These are phyloP conservation scores for Venturia effusa DNA, from an alignment of 2,329 filamentous ascomycete species.

Conservation along the genomic window DNA sequence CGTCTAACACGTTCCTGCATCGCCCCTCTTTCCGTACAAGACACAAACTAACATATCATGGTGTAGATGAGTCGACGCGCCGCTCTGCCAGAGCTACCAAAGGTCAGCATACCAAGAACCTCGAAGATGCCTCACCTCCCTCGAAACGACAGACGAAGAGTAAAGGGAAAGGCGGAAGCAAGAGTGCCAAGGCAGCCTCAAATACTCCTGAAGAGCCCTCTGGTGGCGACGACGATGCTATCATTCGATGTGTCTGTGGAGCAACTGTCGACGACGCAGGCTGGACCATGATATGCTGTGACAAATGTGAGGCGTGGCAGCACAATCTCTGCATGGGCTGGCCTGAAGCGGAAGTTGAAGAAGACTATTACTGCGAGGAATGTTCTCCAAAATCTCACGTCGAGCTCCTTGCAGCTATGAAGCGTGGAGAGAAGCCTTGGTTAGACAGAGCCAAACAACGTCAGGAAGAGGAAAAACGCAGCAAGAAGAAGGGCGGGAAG, in stretches of 20 bases:
- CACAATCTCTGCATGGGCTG: constrained; percentile 94
- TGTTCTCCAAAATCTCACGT: constrained; percentile 78
- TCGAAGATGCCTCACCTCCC: constrained; percentile 41
- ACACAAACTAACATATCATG: constrained; percentile 19
- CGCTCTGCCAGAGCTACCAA: constrained; percentile 95
- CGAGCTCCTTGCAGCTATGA: constrained; percentile 67
- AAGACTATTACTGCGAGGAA: constrained; percentile 87
- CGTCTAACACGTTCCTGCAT: constrained; percentile 7
- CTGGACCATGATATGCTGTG: constrained; percentile 92
- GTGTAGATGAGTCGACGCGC: constrained; percentile 62
- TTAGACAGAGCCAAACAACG: constrained; percentile 54
- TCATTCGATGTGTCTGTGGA: constrained; percentile 90
- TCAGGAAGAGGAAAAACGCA: constrained; percentile 42
- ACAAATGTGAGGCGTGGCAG: constrained; percentile 88
- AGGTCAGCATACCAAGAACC: constrained; percentile 83
- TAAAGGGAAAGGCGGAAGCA: constrained; percentile 27
- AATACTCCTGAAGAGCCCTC: constrained; percentile 40
- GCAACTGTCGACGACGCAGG: constrained; percentile 76
- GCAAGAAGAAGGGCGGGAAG: constrained; percentile 39
- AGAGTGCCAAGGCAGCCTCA: constrained; percentile 30
- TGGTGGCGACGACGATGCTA: constrained; percentile 50
- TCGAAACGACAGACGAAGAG: constrained; percentile 36
- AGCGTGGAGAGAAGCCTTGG: constrained; percentile 78
- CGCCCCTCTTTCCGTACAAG: neutral
- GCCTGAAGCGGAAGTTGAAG: constrained; percentile 61